Conservation (phyloP, 1,284 basidiomycete genomes). For the Neonothopanus nambi region DNA sequence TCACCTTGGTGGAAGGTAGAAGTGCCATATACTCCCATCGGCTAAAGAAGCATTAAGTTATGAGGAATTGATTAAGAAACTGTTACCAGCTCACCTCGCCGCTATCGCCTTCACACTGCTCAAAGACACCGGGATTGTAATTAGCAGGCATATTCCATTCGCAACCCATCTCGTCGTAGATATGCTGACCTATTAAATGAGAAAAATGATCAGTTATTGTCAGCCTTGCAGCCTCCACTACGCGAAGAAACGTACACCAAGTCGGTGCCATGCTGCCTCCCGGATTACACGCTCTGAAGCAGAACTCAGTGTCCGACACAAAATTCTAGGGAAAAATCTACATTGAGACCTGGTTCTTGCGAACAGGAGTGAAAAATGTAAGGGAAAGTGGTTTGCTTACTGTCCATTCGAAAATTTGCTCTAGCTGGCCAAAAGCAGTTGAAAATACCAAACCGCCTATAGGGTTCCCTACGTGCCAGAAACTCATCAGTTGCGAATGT, state of each 20-base stretch:
- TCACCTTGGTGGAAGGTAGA: constrained; percentile 71
- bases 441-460: constrained; percentile 75
- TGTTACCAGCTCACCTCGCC: constrained; percentile 39
- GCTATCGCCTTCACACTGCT: constrained; percentile 56
- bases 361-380: neutral
- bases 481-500: neutral
- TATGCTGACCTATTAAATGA: constrained; percentile 43
- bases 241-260: constrained; percentile 54
- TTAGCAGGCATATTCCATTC: constrained; percentile 38
- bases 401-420: constrained; percentile 69
- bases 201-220: neutral
- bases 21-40: constrained; percentile 69
- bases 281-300: constrained; percentile 69
- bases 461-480: constrained; percentile 51
- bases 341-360: neutral
- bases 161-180: constrained; percentile 69
- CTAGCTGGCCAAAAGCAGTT: constrained; percentile 60
- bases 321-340: constrained; percentile 43
- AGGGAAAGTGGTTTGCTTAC: constrained; percentile 32
- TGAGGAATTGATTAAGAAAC: neutral
- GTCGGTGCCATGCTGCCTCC: constrained; percentile 55
- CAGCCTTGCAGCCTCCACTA: constrained; percentile 21
- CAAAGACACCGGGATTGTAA: constrained; percentile 58
- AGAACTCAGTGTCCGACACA: constrained; percentile 61
- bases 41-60: constrained; percentile 34